phyloP scores from a whole-genome alignment of 805 yeast genomes.

The Kregervanrija delftensis region DNA sequence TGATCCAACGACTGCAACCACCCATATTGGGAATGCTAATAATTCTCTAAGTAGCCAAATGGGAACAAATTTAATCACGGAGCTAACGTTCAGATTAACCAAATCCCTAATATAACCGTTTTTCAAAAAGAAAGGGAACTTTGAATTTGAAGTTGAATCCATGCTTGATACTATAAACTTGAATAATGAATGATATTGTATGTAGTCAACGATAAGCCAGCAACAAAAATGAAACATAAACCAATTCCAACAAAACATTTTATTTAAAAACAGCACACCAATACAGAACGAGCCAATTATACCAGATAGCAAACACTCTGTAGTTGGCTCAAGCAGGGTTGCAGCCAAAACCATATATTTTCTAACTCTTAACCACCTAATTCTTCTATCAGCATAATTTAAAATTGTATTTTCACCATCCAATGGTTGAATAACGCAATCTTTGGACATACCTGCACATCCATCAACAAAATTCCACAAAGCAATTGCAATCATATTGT shows the following conservation, averaged over 20 bases:
- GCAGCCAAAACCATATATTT: constrained; percentile 85
- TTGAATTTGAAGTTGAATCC: background rate
- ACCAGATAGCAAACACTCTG: constrained; percentile 70
- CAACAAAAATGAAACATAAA: constrained; percentile 45
- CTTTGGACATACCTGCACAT: constrained; percentile 73
- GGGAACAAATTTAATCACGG: constrained; percentile 19
- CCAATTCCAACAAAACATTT: constrained; percentile 19
- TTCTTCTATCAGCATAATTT: constrained; percentile 62
- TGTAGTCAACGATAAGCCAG: constrained; percentile 64
- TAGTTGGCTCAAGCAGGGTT: constrained; percentile 78
- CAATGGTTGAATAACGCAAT: constrained; percentile 72
- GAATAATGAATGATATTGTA: constrained; percentile 45
- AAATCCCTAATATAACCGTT: too few species aligned
- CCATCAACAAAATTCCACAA: constrained; percentile 66
- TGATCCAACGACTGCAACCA: constrained; percentile 70
- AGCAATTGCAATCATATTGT: constrained; percentile 85
- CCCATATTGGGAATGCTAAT: constrained; percentile 80
- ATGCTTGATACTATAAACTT: constrained; percentile 9
- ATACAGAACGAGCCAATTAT: constrained; percentile 56
- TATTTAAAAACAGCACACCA: constrained; percentile 35
- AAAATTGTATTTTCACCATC: constrained; percentile 31
- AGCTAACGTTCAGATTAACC: background rate
- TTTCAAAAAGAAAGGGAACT: too few species aligned
- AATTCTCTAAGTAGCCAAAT: constrained; percentile 67
- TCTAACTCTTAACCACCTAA: constrained; percentile 81